Base-by-base conservation (phyloP, 164 flowering plant species). In the Euptelea pleiosperma region DNA sequence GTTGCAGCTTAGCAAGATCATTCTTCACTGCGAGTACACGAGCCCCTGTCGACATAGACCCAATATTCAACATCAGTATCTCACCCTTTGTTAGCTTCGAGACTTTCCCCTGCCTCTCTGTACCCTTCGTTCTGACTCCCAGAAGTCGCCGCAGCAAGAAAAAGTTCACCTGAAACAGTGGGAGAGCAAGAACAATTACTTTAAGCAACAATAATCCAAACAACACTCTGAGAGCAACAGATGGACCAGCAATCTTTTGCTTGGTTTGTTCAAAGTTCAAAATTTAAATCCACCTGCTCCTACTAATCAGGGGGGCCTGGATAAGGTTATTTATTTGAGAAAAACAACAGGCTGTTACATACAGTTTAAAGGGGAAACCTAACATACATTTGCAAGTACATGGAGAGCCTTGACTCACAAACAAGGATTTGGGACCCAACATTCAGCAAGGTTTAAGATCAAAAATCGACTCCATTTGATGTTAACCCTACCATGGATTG, bases 1-100 rank as follows among this genome's bases (percentile, higher is more conserved):
- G 84, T 48, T 82, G 91, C 64, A 89, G 67, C 70, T 84, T 91
- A 0, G 91, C 95, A 63, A 91, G 63, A 64, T 89, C 95, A 41
- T 89, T 89, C 80, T 72, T 91, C 25, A 88, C 92, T 2, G 89
- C 95, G 65, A 89, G 6, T 15, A 91, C 95, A 12, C 87, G 75
- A 19, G 96, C 98, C 0, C 95, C 95, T 0, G 95, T 81, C 0
- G 98, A 91, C 98, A 89, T 89, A 22, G 98, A 89, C 3, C 98
- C 98, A 1, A 91, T 87, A 70, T 91, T 91, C 57, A 91, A 52
- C 98, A 91, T 91, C 10, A 91, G 76, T 3, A 86, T 86, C 78
- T 89, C 98, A 57, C 61, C 77, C 79, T 85, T 86, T 1, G 85
- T 53, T 50, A 91, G 75, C 69, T 86, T 89, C 26, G 91, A 62